Evolutionary conservation across 2,329 filamentous ascomycete species (phyloP).

Genomic region (Diaporthe amygdali): DNA sequence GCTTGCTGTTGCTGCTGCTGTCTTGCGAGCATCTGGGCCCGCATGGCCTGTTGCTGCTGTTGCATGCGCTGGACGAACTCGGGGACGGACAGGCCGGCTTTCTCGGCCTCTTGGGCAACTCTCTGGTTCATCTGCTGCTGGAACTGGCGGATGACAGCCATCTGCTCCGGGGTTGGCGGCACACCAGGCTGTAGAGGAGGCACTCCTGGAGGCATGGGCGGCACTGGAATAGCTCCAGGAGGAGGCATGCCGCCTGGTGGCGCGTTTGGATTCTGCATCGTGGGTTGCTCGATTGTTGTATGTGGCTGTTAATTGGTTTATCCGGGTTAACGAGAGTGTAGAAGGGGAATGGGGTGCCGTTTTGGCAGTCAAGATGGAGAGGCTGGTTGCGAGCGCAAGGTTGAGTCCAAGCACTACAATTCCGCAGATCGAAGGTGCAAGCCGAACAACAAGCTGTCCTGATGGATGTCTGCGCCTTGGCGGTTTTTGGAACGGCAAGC

Average conservation of each 20-base stretch:
- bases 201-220: constrained; percentile 32
- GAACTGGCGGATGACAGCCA: constrained; percentile 59
- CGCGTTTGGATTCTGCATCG: constrained; percentile 20
- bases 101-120: constrained; percentile 81
- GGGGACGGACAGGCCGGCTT: constrained; percentile 82
- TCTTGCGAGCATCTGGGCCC: constrained; percentile 42
- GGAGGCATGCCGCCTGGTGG: constrained; percentile 24
- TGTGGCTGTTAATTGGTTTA: neutral
- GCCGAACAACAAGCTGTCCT: constrained; percentile 21
- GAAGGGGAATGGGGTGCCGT: neutral
- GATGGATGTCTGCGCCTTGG: neutral
- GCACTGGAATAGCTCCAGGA: constrained; percentile 20
- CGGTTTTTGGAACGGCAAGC: constrained; percentile 21
- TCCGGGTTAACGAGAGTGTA: neutral
- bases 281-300: neutral
- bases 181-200: constrained; percentile 32
- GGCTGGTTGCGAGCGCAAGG: neutral
- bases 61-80: constrained; percentile 79
- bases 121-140: constrained; percentile 69
- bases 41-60: constrained; percentile 56
- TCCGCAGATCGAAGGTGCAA: neutral
- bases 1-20: constrained; percentile 42
- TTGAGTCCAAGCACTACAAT: neutral
- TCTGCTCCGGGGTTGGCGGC: constrained; percentile 73
- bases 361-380: neutral